Percentiles rank a stretch among this genome's conserved stretches.
These are phyloP conservation scores for Blastobotrys indianensis DNA, from an alignment of 1,139 yeast genomes.

Conservation along the genomic window DNA sequence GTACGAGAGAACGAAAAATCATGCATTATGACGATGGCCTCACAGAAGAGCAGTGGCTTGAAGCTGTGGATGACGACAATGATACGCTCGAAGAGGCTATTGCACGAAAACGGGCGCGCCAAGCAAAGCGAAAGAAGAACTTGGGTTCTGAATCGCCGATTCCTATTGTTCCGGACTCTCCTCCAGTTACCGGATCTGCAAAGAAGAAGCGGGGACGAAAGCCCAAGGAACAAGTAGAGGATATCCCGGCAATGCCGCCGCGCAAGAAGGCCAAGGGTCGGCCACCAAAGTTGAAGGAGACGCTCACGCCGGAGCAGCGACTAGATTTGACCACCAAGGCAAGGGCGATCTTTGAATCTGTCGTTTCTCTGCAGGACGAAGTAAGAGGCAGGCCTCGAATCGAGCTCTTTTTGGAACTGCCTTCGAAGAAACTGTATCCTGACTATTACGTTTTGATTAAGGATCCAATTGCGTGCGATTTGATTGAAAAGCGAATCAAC, in stretches of 20 bases:
- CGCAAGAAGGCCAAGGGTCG: constrained; percentile 33
- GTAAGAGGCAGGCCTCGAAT: constrained; percentile 34
- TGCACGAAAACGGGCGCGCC: constrained; percentile 50
- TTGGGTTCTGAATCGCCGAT: background rate
- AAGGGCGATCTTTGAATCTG: constrained; percentile 21
- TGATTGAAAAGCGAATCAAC: constrained; percentile 38
- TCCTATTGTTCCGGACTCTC: background rate
- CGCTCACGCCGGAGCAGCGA: constrained; percentile 37
- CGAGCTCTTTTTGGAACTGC: constrained; percentile 66
- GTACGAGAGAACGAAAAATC: constrained; percentile 75
- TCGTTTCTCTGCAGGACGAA: constrained; percentile 25
- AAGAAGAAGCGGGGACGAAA: constrained; percentile 9
- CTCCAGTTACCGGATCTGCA: background rate
- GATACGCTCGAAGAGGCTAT: constrained; percentile 66
- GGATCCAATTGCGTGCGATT: constrained; percentile 75
- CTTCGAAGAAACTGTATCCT: constrained; percentile 65
- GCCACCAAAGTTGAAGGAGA: constrained; percentile 36
- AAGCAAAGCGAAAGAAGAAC: constrained; percentile 14
- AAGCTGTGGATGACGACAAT: constrained; percentile 66
- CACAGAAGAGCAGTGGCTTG: constrained; percentile 91
- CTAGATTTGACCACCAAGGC: constrained; percentile 23
- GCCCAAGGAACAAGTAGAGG: constrained; percentile 4
- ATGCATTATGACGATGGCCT: constrained; percentile 87
- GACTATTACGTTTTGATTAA: constrained; percentile 79
- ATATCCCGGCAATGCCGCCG: constrained; percentile 19